A percentile compares a stretch with the other conserved stretches of the same genome.
Evolutionary conservation across 2,329 filamentous ascomycete species (phyloP).

Genomic region (Stemphylium beticola): DNA sequence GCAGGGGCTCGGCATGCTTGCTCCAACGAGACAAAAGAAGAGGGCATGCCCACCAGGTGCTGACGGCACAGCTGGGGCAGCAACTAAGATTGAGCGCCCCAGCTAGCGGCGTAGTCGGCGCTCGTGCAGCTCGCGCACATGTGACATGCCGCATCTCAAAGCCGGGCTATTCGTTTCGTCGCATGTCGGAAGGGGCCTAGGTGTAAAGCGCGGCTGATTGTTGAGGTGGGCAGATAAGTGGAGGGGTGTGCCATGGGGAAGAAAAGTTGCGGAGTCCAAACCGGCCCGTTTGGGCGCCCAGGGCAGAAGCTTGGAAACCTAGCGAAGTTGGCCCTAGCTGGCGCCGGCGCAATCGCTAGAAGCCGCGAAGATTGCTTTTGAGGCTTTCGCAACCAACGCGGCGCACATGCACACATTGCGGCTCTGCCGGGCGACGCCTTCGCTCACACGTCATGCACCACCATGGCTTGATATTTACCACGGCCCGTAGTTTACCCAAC

Average conservation of each 20-base stretch:
- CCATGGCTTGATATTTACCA: too few species aligned
- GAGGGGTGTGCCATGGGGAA: not conserved
- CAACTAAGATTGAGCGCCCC: not conserved
- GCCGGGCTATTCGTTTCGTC: not conserved
- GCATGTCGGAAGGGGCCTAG: not conserved
- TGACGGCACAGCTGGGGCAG: not conserved
- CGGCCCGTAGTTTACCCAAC: too few species aligned
- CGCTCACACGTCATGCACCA: too few species aligned
- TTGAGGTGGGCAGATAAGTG: not conserved
- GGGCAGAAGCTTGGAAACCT: too few species aligned
- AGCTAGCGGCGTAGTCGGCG: too few species aligned
- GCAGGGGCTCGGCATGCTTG: not conserved
- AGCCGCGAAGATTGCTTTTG: constrained; percentile 1
- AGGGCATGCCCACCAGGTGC: not conserved
- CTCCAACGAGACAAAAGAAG: not conserved
- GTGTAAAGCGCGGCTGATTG: not conserved
- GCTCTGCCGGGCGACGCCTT: too few species aligned
- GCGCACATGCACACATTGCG: not conserved
- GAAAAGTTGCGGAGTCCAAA: not conserved
- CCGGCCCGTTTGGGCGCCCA: not conserved
- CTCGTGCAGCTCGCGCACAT: too few species aligned
- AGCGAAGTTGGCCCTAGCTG: not conserved
- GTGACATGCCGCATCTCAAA: too few species aligned
- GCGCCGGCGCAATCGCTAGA: not conserved
- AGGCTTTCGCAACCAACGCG: not conserved